Conservation (phyloP, 352 stramenopile species). For the Globisporangium spinosum region DNA sequence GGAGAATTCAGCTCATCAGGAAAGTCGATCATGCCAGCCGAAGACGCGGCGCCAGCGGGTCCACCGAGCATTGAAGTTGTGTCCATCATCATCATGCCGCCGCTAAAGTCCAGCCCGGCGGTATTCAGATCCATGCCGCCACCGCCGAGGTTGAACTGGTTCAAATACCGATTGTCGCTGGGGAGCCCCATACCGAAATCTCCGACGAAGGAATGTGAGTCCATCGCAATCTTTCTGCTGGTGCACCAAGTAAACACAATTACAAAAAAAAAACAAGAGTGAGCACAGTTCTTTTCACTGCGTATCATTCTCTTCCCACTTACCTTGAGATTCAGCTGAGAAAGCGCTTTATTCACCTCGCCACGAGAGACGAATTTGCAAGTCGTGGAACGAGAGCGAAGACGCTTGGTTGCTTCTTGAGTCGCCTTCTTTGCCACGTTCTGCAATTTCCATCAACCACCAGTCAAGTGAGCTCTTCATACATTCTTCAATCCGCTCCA, state of each 20-base stretch:
- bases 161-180: conserved; percentile 70
- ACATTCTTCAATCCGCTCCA: neutral
- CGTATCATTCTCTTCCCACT: neutral
- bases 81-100: conserved; percentile 69
- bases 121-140: conserved; percentile 38
- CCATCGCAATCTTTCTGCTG: conserved; percentile 31
- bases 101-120: conserved; percentile 60
- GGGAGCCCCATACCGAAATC: conserved; percentile 71
- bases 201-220: conserved; percentile 72
- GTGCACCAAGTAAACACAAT: neutral
- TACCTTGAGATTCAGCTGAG: neutral
- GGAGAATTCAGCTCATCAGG: conserved; percentile 85
- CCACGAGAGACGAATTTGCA: conserved; percentile 6
- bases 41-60: conserved; percentile 16
- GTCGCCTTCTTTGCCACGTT: conserved; percentile 2
- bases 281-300: neutral
- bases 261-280: neutral
- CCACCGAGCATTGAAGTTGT: conserved; percentile 35
- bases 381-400: neutral
- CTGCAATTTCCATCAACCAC: conserved; percentile 1
- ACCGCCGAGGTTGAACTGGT: conserved; percentile 58
- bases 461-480: neutral
- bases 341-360: conserved; percentile 1
- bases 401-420: neutral
- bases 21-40: conserved; percentile 77